phyloP scores from a whole-genome alignment of 345 rosid genomes.

The Moricandia moricandioides region DNA sequence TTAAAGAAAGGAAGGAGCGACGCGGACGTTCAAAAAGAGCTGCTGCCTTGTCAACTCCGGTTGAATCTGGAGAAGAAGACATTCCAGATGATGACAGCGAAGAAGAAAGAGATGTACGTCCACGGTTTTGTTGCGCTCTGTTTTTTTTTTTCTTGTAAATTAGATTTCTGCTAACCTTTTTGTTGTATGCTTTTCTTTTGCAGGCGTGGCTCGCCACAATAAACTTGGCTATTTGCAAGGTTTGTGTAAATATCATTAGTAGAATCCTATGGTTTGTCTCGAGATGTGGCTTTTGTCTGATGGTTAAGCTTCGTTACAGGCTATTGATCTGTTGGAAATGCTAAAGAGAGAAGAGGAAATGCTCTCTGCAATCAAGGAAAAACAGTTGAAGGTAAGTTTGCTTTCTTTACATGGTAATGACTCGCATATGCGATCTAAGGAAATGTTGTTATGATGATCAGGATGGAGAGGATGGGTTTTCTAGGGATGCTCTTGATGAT shows the following conservation, averaged over 20 bases:
- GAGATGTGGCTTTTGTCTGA: slow-evolving; percentile 18
- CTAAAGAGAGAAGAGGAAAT: slow-evolving; percentile 84
- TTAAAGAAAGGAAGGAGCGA: slow-evolving; percentile 82
- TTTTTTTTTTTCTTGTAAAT: not conserved
- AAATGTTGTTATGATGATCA: slow-evolving; percentile 17
- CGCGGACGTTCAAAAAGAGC: slow-evolving; percentile 77
- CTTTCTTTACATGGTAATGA: not conserved
- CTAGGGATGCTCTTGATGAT: slow-evolving; percentile 71
- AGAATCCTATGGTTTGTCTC: not conserved
- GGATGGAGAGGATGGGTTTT: slow-evolving; percentile 71
- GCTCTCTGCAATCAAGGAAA: slow-evolving; percentile 80
- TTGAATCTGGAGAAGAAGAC: slow-evolving; percentile 86
- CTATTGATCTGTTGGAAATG: slow-evolving; percentile 81
- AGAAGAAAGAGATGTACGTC: slow-evolving; percentile 88
- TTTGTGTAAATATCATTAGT: slow-evolving; percentile 34
- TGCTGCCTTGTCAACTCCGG: slow-evolving; percentile 70
- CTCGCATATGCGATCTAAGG: not conserved
- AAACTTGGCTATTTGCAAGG: slow-evolving; percentile 77
- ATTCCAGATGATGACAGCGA: slow-evolving; percentile 84
- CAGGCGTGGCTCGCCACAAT: slow-evolving; percentile 95
- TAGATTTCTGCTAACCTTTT: not conserved
- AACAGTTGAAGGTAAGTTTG: slow-evolving; percentile 57
- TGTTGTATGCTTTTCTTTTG: slow-evolving; percentile 13
- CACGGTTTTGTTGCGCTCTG: not conserved
- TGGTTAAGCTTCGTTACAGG: slow-evolving; percentile 45